Conservation (phyloP, 305 asterid genomes). For the Rubia occidens region DNA sequence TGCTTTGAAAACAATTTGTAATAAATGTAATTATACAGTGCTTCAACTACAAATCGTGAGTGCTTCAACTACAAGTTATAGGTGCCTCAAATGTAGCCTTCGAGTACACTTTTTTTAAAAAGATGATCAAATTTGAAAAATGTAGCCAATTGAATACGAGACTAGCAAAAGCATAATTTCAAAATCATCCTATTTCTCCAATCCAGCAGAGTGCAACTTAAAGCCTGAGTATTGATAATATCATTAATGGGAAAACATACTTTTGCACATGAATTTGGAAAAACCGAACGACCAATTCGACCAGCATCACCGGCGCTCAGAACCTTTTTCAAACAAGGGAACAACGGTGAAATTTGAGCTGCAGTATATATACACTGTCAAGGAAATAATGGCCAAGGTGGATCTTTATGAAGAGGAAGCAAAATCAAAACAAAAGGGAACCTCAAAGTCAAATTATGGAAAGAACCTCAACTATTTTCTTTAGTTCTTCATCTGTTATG, state of each 20-base stretch:
- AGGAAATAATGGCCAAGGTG: constrained; percentile 31
- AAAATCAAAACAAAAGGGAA: neutral
- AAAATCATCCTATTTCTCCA: constrained; percentile 2
- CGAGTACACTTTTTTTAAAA: no score
- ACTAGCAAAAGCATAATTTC: neutral
- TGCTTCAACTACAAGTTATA: no score
- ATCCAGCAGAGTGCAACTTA: neutral
- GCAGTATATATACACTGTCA: constrained; percentile 30
- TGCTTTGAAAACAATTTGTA: no score
- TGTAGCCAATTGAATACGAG: no score
- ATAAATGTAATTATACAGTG: no score
- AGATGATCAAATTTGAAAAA: no score
- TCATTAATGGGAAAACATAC: constrained; percentile 34
- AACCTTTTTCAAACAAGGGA: constrained; percentile 91
- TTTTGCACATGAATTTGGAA: constrained; percentile 98
- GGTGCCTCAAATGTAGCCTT: no score
- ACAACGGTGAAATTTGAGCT: constrained; percentile 76
- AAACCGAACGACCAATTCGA: constrained; percentile 90
- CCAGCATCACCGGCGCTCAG: constrained; percentile 99
- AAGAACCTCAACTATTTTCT: constrained; percentile 92
- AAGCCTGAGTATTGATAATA: constrained; percentile 4
- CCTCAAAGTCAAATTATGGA: constrained; percentile 32
- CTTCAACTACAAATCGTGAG: no score
- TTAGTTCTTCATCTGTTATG: constrained; percentile 88
- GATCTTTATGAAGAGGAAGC: neutral